A percentile compares a stretch with the other conserved stretches of the same genome.
These are phyloP conservation scores for Rhizoclosmatium globosum DNA, from an alignment of 192 early-diverging fungal species.

Conservation along the genomic window DNA sequence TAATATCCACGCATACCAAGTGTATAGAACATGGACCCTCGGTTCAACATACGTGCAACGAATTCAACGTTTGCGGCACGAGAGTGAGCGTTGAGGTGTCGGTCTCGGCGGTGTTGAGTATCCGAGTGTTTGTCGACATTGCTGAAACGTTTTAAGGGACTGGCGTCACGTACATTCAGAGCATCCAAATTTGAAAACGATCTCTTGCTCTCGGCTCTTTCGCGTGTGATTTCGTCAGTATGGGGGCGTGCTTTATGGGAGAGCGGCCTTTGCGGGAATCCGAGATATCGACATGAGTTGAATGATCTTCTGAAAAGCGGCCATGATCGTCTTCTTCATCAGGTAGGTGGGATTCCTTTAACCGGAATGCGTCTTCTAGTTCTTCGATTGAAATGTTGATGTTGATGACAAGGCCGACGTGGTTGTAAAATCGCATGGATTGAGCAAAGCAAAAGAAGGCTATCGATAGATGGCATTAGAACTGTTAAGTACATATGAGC, in stretches of 20 bases:
- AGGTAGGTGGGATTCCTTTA: background rate
- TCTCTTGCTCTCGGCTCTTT: too few relatives aligned
- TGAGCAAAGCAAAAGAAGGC: slow-evolving; percentile 50
- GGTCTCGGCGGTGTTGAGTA: background rate
- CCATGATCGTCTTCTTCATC: too few relatives aligned
- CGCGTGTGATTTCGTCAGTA: too few relatives aligned
- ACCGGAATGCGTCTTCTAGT: slow-evolving; percentile 8
- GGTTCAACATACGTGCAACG: slow-evolving; percentile 48
- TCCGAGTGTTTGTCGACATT: too few relatives aligned
- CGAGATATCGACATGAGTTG: too few relatives aligned
- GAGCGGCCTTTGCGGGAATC: too few relatives aligned
- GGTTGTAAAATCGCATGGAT: slow-evolving; percentile 54
- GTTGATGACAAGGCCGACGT: slow-evolving; percentile 49
- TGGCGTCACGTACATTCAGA: too few relatives aligned
- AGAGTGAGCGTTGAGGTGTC: slow-evolving; percentile 10
- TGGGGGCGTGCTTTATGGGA: too few relatives aligned
- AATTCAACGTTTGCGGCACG: slow-evolving; percentile 25
- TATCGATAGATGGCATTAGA: background rate
- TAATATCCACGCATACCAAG: slow-evolving; percentile 51
- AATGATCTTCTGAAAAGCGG: too few relatives aligned
- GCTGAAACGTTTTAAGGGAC: too few relatives aligned
- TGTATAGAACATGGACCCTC: slow-evolving; percentile 38
- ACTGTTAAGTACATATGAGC: background rate
- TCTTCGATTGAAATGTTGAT: slow-evolving; percentile 24
- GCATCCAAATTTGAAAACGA: too few relatives aligned